Conservation (phyloP, 2,329 filamentous ascomycete species). For the Cytospora leucostoma region DNA sequence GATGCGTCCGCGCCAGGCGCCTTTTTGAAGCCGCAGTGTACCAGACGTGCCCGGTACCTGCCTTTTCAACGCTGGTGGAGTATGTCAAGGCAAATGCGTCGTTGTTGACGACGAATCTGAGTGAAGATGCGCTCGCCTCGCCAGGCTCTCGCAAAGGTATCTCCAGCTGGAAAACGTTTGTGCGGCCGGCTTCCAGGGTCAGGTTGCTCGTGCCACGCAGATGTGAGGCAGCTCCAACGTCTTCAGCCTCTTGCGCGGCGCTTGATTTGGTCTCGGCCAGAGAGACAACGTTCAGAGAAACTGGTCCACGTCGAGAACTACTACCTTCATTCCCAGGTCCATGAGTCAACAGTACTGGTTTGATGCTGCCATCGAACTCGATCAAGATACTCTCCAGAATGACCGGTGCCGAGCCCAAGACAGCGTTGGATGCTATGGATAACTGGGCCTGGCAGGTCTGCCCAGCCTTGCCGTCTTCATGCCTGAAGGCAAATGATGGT, state of each 20-base stretch:
- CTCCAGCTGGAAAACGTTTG: constrained; percentile 69
- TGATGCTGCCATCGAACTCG: constrained; percentile 59
- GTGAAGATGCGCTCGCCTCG: constrained; percentile 66
- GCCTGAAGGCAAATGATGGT: constrained; percentile 39
- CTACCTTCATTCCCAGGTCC: constrained; percentile 24
- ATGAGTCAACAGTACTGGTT: constrained; percentile 55
- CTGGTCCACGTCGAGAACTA: constrained; percentile 15
- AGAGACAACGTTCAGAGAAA: constrained; percentile 34
- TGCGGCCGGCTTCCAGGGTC: constrained; percentile 65
- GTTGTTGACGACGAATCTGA: constrained; percentile 63
- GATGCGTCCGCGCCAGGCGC: constrained; percentile 50
- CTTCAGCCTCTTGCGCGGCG: constrained; percentile 33
- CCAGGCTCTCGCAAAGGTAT: constrained; percentile 80
- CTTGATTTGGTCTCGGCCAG: constrained; percentile 36
- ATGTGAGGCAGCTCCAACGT: constrained; percentile 33
- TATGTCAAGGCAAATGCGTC: constrained; percentile 69
- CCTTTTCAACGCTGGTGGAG: constrained; percentile 54
- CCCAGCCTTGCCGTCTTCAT: constrained; percentile 47
- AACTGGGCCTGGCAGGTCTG: constrained; percentile 61
- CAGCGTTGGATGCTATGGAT: constrained; percentile 57
- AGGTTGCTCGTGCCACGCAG: constrained; percentile 62
- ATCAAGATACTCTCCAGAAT: constrained; percentile 54
- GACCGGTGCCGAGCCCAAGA: constrained; percentile 53
- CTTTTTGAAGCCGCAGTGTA: constrained; percentile 48
- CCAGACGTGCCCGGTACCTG: constrained; percentile 50